These are phyloP conservation scores for Globisporangium canariense DNA, from an alignment of 352 stramenopile species.

Conservation along the genomic window DNA sequence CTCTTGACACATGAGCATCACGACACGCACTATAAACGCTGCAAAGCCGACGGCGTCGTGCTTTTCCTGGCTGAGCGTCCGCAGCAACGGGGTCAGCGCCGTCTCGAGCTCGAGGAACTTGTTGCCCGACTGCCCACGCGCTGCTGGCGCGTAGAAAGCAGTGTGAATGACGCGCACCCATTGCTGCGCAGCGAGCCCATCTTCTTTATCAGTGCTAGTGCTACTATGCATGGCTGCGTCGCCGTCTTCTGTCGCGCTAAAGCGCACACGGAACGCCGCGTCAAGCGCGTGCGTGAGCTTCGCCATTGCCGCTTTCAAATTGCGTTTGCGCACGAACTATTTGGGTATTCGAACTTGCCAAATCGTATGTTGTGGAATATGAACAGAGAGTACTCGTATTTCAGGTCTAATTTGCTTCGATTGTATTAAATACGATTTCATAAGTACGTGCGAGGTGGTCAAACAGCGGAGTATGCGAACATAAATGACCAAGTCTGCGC, in stretches of 20 bases:
- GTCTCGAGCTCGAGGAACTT: conserved; percentile 60
- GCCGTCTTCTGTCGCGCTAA: background rate
- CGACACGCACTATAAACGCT: conserved; percentile 30
- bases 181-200: conserved; percentile 1
- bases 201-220: background rate
- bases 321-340: background rate
- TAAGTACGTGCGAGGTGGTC: background rate
- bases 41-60: conserved; percentile 21
- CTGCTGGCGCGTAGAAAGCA: conserved; percentile 29
- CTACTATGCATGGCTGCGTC: background rate
- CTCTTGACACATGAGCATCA: conserved; percentile 38
- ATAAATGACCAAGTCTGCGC: background rate
- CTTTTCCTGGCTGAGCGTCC: background rate
- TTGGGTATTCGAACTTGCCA: background rate
- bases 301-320: conserved; percentile 1
- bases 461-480: background rate
- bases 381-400: background rate
- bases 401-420: background rate
- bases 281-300: conserved; percentile 7
- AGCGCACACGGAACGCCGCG: background rate
- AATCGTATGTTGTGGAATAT: background rate
- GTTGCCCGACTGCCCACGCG: conserved; percentile 22
- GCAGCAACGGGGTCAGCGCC: conserved; percentile 29
- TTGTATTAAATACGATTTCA: background rate
- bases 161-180: conserved; percentile 26